Evolutionary conservation across 164 flowering plant genomes (phyloP).

Genomic region (Vitis labrusca): DNA sequence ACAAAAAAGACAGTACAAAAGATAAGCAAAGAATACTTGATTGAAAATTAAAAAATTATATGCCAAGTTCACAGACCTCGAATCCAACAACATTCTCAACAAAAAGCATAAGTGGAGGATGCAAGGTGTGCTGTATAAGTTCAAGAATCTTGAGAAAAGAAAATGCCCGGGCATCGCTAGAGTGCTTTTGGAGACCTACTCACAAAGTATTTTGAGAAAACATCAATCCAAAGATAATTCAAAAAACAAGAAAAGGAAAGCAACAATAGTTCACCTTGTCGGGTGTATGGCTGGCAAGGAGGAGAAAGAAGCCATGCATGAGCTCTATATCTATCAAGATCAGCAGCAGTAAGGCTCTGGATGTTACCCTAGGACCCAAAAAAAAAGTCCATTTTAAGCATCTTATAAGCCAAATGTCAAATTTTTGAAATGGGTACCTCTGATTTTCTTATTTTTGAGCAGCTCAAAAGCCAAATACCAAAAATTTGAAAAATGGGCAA

Average conservation of each 20-base stretch:
- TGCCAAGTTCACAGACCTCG: constrained; percentile 54
- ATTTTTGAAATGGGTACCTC: background rate
- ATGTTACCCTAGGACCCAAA: constrained; percentile 68
- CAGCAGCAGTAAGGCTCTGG: constrained; percentile 77
- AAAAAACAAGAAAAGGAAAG: background rate
- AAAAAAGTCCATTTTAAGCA: background rate
- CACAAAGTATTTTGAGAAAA: background rate
- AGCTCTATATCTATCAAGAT: constrained; percentile 73
- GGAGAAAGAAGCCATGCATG: constrained; percentile 96
- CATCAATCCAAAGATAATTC: background rate
- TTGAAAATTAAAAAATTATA: background rate
- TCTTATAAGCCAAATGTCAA: no score
- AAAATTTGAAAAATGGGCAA: background rate
- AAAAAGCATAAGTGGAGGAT: constrained; percentile 75
- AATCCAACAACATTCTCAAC: constrained; percentile 99
- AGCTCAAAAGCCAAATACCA: background rate
- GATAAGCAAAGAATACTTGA: background rate
- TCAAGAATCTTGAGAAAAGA: constrained; percentile 89
- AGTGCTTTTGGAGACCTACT: constrained; percentile 88
- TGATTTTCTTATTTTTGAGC: background rate
- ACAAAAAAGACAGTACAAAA: constrained; percentile 6
- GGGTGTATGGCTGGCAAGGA: constrained; percentile 98
- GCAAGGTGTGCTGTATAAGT: constrained; percentile 49
- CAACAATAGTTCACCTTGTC: constrained; percentile 69
- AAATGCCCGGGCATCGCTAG: constrained; percentile 88